Evolutionary conservation across 495 filamentous ascomycete species (phyloP).

Genomic region (Hyaloscypha bicolor): DNA sequence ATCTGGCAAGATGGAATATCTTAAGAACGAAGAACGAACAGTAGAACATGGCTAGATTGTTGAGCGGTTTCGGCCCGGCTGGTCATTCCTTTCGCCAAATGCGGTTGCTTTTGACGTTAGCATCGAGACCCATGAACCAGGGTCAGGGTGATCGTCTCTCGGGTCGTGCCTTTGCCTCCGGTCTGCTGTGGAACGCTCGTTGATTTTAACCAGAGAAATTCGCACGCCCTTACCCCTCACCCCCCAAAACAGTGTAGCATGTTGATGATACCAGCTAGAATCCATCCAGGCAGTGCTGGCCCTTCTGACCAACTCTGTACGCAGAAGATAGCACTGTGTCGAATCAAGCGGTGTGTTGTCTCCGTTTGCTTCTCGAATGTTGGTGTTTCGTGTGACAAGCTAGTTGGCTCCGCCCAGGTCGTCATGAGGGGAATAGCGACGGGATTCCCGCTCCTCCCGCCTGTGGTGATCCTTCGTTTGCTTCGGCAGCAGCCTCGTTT

Average conservation of each 20-base stretch:
- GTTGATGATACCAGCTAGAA: not conserved
- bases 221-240: conserved; percentile 7
- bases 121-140: conserved; percentile 19
- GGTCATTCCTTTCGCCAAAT: conserved; percentile 11
- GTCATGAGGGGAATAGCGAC: conserved; percentile 4
- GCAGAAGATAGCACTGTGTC: not conserved
- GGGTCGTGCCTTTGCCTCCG: conserved; percentile 28
- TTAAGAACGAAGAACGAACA: conserved; percentile 16
- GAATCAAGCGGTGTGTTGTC: not conserved
- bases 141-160: conserved; percentile 26
- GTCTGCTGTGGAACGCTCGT: conserved; percentile 20
- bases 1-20: conserved; percentile 16
- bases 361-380: conserved; percentile 6
- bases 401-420: not conserved
- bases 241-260: not conserved
- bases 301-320: not conserved
- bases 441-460: conserved; percentile 25
- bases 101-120: conserved; percentile 26
- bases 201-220: conserved; percentile 10
- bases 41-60: not conserved
- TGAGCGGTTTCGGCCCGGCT: conserved; percentile 3
- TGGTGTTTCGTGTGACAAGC: conserved; percentile 19
- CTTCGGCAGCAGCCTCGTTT: conserved; percentile 5
- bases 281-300: not conserved
- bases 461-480: conserved; percentile 19